Base-by-base conservation (phyloP, 2,329 filamentous ascomycete genomes). In the Pseudogymnoascus sp. region DNA sequence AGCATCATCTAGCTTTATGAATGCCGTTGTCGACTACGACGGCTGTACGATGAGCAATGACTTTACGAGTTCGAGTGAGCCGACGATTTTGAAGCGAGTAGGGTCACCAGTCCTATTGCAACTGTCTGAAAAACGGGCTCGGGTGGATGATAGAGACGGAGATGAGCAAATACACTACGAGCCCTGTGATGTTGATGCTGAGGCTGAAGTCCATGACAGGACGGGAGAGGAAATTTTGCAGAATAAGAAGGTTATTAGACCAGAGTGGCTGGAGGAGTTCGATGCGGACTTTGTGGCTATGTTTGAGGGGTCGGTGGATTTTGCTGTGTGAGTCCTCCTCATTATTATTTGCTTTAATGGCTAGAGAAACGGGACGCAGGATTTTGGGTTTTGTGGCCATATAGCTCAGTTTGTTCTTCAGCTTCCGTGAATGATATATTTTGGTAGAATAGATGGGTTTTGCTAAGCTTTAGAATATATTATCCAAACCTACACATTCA, bases 11-110 rank as follows among this genome's bases (percentile, higher is more conserved):
- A 69, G 65, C 56, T 68, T 70, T 41, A 62, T 62, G 4, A 62
- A 67, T 37, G 64, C 52, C 4, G 10, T 68, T 3, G 66, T 69
- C 37, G 66, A 67, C 56, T 70, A 67, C 38, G 62, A 61, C 7
- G 63, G 65, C 5, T 68, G 63, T 58, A 58, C 26, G 4, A 34
- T 8, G 8, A 55, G 26, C 41, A 33, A 34, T 59, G 6, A 55
- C 61, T 12, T 28, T 34, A 13, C 62, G 41, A 26, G 35, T 19
- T 13, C 5, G 26, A 19, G 9, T 10, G 41, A 48, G 21, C n/a
- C 5, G 13, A 33, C 1, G 26, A 8, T n/a, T 52, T 52, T 52
- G 45, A 52, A 52, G 18, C n/a, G 57, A 39, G 23, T 15, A 34
- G 30, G 23, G 12, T 3, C 18, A 7, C 3, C 12, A 7, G 38